Evolutionary conservation across 768 basidiomycete species (phyloP).

Genomic region (Plicaturopsis crispa): DNA sequence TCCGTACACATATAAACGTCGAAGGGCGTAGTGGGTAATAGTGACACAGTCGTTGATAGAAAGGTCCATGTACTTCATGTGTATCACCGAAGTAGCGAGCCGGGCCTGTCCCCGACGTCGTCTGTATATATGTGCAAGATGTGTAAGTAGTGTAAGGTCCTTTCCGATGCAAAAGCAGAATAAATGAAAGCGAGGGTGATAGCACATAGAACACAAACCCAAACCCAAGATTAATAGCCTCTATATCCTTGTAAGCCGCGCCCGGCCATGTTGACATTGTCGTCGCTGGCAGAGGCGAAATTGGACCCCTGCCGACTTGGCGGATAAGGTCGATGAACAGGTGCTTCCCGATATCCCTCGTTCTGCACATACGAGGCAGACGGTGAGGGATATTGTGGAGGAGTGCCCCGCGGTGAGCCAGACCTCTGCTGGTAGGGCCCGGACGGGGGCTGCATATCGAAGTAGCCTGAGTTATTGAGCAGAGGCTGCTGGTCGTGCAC

Average conservation of each 20-base stretch:
- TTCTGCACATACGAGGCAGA: constrained; percentile 15
- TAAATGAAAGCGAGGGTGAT: background rate
- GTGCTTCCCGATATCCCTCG: constrained; percentile 47
- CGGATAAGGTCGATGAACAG: constrained; percentile 50
- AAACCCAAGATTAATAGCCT: background rate
- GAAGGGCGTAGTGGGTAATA: background rate
- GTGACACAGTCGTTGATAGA: no score
- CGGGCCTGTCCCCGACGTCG: background rate
- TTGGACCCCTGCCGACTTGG: constrained; percentile 12
- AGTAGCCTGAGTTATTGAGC: constrained; percentile 34
- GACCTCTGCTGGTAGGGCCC: constrained; percentile 8
- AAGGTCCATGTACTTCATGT: background rate
- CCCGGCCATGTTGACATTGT: constrained; percentile 18
- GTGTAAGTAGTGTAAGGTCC: background rate
- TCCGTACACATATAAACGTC: background rate
- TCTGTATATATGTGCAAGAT: background rate
- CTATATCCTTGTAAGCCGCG: constrained; percentile 19
- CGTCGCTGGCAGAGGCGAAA: constrained; percentile 13
- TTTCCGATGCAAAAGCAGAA: background rate
- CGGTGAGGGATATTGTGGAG: constrained; percentile 34
- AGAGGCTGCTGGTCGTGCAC: constrained; percentile 47
- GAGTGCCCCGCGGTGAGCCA: constrained; percentile 30
- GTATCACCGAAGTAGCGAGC: background rate
- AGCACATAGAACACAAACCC: no score
- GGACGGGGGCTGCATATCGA: constrained; percentile 14